Conservation (phyloP, 768 basidiomycete species). For the Saitozyma podzolica region DNA sequence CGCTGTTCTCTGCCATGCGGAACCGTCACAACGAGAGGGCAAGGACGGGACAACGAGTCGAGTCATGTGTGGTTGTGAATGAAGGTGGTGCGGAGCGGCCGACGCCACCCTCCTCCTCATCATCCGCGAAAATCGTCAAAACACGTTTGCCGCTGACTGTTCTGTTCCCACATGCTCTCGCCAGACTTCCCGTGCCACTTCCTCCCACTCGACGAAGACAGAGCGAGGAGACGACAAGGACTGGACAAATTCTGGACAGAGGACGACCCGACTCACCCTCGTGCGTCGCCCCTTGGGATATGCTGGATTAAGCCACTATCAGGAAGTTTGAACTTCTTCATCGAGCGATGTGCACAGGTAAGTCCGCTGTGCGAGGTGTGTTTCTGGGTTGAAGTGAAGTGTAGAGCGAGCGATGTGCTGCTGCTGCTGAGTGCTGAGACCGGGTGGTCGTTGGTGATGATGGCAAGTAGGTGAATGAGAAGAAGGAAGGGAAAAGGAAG, state of each 20-base stretch:
- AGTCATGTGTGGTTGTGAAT: too few species aligned
- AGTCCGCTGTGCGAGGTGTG: too few species aligned
- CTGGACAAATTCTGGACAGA: neutral
- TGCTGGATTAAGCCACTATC: slow-evolving; percentile 39
- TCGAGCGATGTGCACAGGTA: slow-evolving; percentile 6
- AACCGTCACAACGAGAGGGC: too few species aligned
- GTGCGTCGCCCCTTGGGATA: slow-evolving; percentile 27
- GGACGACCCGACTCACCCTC: slow-evolving; percentile 28
- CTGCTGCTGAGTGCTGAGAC: neutral
- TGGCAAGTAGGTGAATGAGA: neutral
- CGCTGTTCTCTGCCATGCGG: too few species aligned
- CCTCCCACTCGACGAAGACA: neutral
- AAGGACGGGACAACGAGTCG: too few species aligned
- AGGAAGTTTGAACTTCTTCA: slow-evolving; percentile 48
- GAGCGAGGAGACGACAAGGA: neutral
- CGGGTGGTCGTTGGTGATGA: neutral
- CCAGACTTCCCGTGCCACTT: neutral
- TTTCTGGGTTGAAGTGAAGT: neutral
- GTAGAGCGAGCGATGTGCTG: neutral
- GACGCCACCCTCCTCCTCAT: neutral
- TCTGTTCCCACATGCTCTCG: neutral
- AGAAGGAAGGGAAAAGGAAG: neutral
- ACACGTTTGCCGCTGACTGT: neutral
- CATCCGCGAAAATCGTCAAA: neutral
- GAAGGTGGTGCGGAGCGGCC: too few species aligned